These are phyloP conservation scores for Trametes cubensis DNA, from an alignment of 768 basidiomycete species.

Conservation along the genomic window DNA sequence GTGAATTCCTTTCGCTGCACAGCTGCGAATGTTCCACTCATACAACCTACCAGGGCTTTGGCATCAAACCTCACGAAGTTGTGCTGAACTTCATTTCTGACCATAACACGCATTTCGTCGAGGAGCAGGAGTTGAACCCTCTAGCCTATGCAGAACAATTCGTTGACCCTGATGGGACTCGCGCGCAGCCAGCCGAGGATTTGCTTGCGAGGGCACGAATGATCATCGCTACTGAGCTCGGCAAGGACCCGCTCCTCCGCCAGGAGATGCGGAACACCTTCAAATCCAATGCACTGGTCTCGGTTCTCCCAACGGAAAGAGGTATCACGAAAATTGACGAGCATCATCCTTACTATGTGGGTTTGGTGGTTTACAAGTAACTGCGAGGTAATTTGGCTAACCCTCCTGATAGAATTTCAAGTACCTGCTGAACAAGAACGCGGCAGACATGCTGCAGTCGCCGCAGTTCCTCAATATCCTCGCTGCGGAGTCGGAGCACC, in stretches of 20 bases:
- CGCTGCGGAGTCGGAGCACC: constrained; percentile 84
- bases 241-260: constrained; percentile 88
- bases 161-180: constrained; percentile 64
- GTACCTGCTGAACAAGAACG: constrained; percentile 82
- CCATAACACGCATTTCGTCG: constrained; percentile 66
- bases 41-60: constrained; percentile 64
- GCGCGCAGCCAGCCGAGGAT: constrained; percentile 63
- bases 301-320: constrained; percentile 84
- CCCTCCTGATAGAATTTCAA: constrained; percentile 77
- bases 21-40: background rate
- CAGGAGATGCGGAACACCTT: constrained; percentile 76
- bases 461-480: constrained; percentile 91
- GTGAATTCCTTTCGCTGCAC: constrained; percentile 46
- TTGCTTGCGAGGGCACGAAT: constrained; percentile 74
- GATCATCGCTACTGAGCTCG: constrained; percentile 87
- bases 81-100: constrained; percentile 79
- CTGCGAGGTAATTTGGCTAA: background rate
- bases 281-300: constrained; percentile 72
- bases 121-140: constrained; percentile 83
- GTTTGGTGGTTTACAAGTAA: too few species aligned
- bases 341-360: constrained; percentile 69
- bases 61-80: constrained; percentile 77
- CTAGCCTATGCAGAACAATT: constrained; percentile 85
- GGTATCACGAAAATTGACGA: constrained; percentile 79
- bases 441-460: constrained; percentile 65